Percentiles rank a stretch among this genome's conserved stretches.
Conservation (phyloP, 768 basidiomycete species). For the Jaapia argillacea region DNA sequence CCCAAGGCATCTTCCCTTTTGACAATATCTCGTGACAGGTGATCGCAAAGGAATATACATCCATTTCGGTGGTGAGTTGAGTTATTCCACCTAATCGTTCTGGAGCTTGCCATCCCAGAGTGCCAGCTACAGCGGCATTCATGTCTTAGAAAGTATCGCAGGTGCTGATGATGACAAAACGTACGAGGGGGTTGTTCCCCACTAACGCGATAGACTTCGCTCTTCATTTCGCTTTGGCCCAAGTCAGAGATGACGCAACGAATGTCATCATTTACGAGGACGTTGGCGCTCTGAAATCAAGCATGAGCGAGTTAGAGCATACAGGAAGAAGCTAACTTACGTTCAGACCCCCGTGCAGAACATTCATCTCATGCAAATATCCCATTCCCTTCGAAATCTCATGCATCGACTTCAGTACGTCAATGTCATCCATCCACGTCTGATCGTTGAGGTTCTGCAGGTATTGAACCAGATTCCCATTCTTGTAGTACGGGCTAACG, state of each 20-base stretch:
- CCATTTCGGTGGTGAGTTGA: slow-evolving; percentile 19
- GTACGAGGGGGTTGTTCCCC: slow-evolving; percentile 37
- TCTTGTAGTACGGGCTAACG: slow-evolving; percentile 62
- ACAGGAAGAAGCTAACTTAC: slow-evolving; percentile 21
- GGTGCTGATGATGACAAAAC: slow-evolving; percentile 13
- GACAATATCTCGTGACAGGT: slow-evolving; percentile 23
- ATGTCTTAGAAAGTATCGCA: slow-evolving; percentile 2
- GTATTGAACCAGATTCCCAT: slow-evolving; percentile 54
- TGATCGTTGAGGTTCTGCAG: slow-evolving; percentile 27
- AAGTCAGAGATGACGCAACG: slow-evolving; percentile 76
- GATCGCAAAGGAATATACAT: slow-evolving; percentile 33
- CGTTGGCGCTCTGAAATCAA: slow-evolving; percentile 50
- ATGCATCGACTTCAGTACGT: slow-evolving; percentile 51
- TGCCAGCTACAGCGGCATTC: slow-evolving; percentile 35
- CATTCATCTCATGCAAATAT: slow-evolving; percentile 58
- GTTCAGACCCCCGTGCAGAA: slow-evolving; percentile 79
- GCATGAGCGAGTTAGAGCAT: not conserved
- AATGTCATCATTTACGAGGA: slow-evolving; percentile 59
- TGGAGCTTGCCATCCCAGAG: slow-evolving; percentile 33
- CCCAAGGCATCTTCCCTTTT: slow-evolving; percentile 25
- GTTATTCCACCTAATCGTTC: slow-evolving; percentile 26
- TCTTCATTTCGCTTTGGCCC: slow-evolving; percentile 73
- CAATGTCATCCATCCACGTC: slow-evolving; percentile 28
- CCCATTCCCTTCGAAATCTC: slow-evolving; percentile 78
- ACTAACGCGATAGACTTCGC: slow-evolving; percentile 54